phyloP scores from a whole-genome alignment of 176 grass and related monocot species.

The Elymus sibiricus region DNA sequence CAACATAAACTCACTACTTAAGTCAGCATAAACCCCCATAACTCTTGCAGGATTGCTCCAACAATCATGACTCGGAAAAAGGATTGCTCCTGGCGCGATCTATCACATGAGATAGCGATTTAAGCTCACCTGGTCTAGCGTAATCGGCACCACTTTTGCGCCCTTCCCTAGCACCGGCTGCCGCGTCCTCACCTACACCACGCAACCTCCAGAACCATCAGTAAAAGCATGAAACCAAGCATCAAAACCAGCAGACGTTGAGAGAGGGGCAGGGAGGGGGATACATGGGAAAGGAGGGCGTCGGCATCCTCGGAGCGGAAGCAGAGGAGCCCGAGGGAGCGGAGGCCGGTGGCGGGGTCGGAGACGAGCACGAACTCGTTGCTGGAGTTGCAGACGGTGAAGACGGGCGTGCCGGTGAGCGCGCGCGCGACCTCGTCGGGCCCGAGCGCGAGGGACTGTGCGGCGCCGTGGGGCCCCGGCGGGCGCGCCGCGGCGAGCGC shows the following conservation, averaged over 20 bases:
- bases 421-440: conserved; percentile 66
- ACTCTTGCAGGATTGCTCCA: neutral
- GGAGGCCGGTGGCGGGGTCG: conserved; percentile 68
- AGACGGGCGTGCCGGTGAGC: conserved; percentile 71
- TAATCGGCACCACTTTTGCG: conserved; percentile 86
- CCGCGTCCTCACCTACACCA: conserved; percentile 60
- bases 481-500: conserved; percentile 3
- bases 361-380: conserved; percentile 95
- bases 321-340: conserved; percentile 86
- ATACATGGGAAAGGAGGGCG: conserved; percentile 74
- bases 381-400: conserved; percentile 85
- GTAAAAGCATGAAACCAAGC: neutral
- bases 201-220: conserved; percentile 9
- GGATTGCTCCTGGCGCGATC: neutral
- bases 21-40: conserved; percentile 11
- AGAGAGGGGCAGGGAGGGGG: neutral
- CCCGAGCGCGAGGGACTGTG: conserved; percentile 48
- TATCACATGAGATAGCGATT: neutral
- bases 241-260: neutral
- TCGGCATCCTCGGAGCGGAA: conserved; percentile 81
- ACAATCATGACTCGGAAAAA: neutral
- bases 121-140: conserved; percentile 84
- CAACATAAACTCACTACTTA: neutral
- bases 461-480: conserved; percentile 20
- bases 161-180: conserved; percentile 77